Conservation (phyloP, 192 early-diverging fungal species). For the Blastocladiella britannica region DNA sequence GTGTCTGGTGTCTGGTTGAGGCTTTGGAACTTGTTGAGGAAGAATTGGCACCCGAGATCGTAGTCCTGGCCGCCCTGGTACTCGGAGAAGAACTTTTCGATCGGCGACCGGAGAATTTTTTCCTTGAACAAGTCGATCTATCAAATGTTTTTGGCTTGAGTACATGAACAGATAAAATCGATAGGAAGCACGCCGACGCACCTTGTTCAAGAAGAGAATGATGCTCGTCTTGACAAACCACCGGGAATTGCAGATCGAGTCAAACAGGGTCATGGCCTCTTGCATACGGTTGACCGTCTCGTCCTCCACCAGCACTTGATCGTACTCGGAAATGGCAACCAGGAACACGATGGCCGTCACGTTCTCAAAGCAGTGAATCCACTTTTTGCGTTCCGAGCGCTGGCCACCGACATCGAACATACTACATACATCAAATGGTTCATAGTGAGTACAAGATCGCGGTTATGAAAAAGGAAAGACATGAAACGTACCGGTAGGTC, state of each 20-base stretch:
- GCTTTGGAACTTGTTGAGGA: constrained; percentile 5
- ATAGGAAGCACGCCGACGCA: not conserved
- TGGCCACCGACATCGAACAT: constrained; percentile 40
- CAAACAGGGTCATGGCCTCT: constrained; percentile 34
- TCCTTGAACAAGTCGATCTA: constrained; percentile 33
- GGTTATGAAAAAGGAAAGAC: no score
- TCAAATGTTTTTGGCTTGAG: not conserved
- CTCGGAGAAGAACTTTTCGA: constrained; percentile 29
- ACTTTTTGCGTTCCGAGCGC: constrained; percentile 28
- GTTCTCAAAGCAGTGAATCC: constrained; percentile 30
- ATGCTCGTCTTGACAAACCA: constrained; percentile 39
- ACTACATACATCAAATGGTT: constrained; percentile 3
- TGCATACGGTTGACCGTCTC: constrained; percentile 32
- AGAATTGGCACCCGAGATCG: not conserved
- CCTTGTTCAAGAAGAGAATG: constrained; percentile 34
- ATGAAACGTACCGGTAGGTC: constrained; percentile 18
- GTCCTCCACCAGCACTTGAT: constrained; percentile 33
- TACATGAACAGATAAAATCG: not conserved
- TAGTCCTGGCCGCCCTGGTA: constrained; percentile 16
- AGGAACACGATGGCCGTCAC: constrained; percentile 34
- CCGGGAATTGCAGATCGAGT: constrained; percentile 34
- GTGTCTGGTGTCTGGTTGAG: constrained; percentile 11
- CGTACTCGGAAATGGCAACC: constrained; percentile 35
- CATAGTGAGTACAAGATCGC: not conserved
- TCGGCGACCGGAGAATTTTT: constrained; percentile 22